Percentiles rank a stretch among this genome's conserved stretches.
These are phyloP conservation scores for Dactylellina drechsleri DNA, from an alignment of 2,329 filamentous ascomycete species.

Conservation along the genomic window DNA sequence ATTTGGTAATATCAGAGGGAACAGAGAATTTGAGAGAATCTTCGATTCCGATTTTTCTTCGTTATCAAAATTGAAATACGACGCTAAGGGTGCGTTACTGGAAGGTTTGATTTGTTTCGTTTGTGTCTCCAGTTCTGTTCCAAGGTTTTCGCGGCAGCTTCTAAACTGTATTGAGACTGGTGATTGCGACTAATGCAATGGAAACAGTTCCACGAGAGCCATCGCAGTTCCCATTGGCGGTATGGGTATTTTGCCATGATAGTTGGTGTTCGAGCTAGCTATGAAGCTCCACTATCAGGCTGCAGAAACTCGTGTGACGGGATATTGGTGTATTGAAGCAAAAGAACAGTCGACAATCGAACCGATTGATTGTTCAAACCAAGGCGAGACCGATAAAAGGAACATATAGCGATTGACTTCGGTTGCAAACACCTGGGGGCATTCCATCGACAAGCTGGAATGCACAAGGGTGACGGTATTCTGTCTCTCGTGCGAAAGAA, in stretches of 20 bases:
- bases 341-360: background rate
- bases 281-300: conserved; percentile 9
- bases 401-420: background rate
- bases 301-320: conserved; percentile 24
- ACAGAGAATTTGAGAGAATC: conserved; percentile 5
- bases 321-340: too few species aligned
- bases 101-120: background rate
- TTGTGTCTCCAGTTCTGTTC: background rate
- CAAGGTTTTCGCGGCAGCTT: background rate
- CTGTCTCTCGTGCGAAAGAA: conserved; percentile 31
- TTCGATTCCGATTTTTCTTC: conserved; percentile 50
- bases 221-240: background rate
- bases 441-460: conserved; percentile 10
- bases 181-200: conserved; percentile 20
- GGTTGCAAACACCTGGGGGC: background rate
- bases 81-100: background rate
- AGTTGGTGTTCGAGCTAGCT: background rate
- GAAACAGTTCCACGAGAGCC: background rate
- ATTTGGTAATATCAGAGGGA: conserved; percentile 14
- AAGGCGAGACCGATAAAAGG: background rate
- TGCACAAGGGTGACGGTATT: background rate
- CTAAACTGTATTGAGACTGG: conserved; percentile 3
- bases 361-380: too few species aligned
- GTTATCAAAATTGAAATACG: conserved; percentile 27
- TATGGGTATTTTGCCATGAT: conserved; percentile 40